Conservation (phyloP, 768 basidiomycete genomes). For the Daedaleopsis nitida region DNA sequence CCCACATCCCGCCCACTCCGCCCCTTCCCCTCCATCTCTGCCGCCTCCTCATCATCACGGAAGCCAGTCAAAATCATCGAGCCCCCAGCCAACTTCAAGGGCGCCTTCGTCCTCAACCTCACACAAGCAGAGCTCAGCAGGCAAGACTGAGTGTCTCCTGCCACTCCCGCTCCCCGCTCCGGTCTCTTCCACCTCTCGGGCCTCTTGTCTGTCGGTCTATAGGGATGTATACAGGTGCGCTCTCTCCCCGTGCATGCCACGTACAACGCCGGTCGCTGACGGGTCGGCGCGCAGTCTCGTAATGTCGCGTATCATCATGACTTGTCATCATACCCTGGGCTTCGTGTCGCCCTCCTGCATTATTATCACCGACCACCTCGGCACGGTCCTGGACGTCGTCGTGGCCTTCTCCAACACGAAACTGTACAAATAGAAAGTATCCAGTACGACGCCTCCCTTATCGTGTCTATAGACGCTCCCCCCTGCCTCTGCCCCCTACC, state of each 20-base stretch:
- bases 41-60: not conserved
- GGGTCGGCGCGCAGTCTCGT: slow-evolving; percentile 3
- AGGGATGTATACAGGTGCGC: slow-evolving; percentile 16
- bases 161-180: not conserved
- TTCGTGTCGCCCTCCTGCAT: slow-evolving; percentile 15
- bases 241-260: not conserved
- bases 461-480: not conserved
- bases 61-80: slow-evolving; percentile 76
- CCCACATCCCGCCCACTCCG: slow-evolving; percentile 74
- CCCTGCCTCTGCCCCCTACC: not conserved
- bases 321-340: slow-evolving; percentile 17
- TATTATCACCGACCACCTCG: slow-evolving; percentile 13
- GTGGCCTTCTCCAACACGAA: slow-evolving; percentile 5
- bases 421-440: slow-evolving; percentile 21
- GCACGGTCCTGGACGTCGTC: not conserved
- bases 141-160: slow-evolving; percentile 49
- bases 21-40: slow-evolving; percentile 66
- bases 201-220: slow-evolving; percentile 6
- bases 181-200: not conserved
- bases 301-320: not conserved
- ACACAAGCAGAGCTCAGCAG: slow-evolving; percentile 84
- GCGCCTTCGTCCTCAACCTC: slow-evolving; percentile 74
- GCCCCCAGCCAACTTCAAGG: slow-evolving; percentile 71
- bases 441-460: not conserved
- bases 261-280: no score